These are phyloP conservation scores for Spergularia bocconei DNA, from an alignment of 148 eudicot species.

Conservation along the genomic window DNA sequence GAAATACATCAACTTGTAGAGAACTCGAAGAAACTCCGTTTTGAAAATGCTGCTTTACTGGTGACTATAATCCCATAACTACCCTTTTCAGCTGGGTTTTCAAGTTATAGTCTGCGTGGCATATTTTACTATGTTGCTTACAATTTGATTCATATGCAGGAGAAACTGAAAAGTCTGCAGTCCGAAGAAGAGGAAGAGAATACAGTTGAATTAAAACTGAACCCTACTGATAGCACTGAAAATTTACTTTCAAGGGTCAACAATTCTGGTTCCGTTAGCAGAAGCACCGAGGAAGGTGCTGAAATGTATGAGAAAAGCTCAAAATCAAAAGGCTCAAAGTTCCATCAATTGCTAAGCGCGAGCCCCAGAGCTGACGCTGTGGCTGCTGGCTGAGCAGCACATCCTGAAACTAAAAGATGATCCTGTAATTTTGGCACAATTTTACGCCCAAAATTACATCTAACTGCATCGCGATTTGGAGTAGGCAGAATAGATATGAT, in stretches of 20 bases:
- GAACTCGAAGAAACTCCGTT: constrained; percentile 63
- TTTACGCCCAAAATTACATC: constrained; percentile 55
- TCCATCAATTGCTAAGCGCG: constrained; percentile 67
- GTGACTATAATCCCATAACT: constrained; percentile 28
- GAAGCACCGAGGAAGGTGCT: constrained; percentile 41
- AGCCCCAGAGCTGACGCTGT: constrained; percentile 74
- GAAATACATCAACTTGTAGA: constrained; percentile 63
- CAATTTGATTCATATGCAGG: constrained; percentile 42
- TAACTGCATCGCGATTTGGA: constrained; percentile 37
- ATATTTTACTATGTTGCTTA: background rate
- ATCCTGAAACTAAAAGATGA: constrained; percentile 9
- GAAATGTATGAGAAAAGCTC: constrained; percentile 46
- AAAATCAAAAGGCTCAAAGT: constrained; percentile 61
- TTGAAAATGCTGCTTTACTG: constrained; percentile 62
- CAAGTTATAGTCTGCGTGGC: background rate
- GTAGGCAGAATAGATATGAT: constrained; percentile 28
- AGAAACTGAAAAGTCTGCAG: constrained; percentile 42
- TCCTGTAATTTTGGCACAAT: constrained; percentile 61
- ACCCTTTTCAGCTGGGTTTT: background rate
- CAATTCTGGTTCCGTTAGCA: constrained; percentile 47
- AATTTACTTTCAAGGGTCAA: constrained; percentile 77
- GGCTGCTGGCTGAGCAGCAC: constrained; percentile 62
- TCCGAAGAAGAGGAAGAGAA: constrained; percentile 34
- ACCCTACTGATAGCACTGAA: constrained; percentile 54
- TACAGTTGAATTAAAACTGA: constrained; percentile 28